These are phyloP conservation scores for Triticum aestivum DNA, from an alignment of 176 grass and related monocot species.

Conservation along the genomic window IWGSC_CS_RefSeq_v2.1 NC_057811.1:39476931-39477430, in stretches of 20 bases:
- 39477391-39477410: not conserved
- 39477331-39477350: not conserved
- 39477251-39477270: too few relatives aligned
- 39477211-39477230: too few relatives aligned
- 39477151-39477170: not conserved
- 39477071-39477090: too few relatives aligned
- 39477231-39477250: too few relatives aligned
- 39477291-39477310: not conserved
- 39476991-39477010: not conserved
- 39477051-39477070: not conserved
- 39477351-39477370: not conserved
- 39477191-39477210: too few relatives aligned
- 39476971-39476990: not conserved
- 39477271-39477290: not conserved
- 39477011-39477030: not conserved
- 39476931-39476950: not conserved
- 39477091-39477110: not conserved
- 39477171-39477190: too few relatives aligned
- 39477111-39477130: not conserved
- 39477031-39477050: not conserved
- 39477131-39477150: not conserved
- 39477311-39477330: not conserved
- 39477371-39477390: not conserved
- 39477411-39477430: too few relatives aligned
- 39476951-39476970: not conserved